Conservation (phyloP, 768 basidiomycete genomes). For the Boletus eberwhitei region DNA sequence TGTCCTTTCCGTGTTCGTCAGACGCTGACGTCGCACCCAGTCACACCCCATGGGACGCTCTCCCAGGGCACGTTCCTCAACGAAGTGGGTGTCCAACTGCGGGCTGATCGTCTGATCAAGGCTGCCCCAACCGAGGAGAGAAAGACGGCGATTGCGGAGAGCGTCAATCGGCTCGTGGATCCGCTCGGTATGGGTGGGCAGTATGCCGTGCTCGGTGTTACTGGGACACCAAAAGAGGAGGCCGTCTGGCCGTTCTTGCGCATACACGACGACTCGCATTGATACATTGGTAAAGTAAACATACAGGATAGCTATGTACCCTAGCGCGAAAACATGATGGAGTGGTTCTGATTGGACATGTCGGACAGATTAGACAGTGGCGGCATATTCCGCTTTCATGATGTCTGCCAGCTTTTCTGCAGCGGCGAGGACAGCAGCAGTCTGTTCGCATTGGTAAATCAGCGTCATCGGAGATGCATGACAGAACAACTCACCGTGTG, state of each 20-base stretch:
- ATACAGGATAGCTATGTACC: neutral
- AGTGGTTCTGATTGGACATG: neutral
- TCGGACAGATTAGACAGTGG: neutral
- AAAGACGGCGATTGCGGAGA: slow-evolving; percentile 49
- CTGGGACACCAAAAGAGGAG: slow-evolving; percentile 8
- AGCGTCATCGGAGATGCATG: neutral
- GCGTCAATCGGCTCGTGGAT: slow-evolving; percentile 74
- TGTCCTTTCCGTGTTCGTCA: neutral
- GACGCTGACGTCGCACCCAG: slow-evolving; percentile 23
- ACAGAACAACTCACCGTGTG: slow-evolving; percentile 38
- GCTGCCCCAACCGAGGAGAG: slow-evolving; percentile 49
- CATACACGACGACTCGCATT: neutral
- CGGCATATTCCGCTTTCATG: slow-evolving; percentile 26
- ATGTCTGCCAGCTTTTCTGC: slow-evolving; percentile 36
- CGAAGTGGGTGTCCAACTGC: slow-evolving; percentile 69
- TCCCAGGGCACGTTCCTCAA: slow-evolving; percentile 74
- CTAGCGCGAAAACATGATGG: neutral
- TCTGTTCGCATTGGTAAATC: slow-evolving; percentile 10
- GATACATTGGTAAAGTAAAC: neutral
- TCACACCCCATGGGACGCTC: slow-evolving; percentile 61
- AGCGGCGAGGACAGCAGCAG: slow-evolving; percentile 30
- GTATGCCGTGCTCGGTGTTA: slow-evolving; percentile 76
- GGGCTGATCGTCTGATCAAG: slow-evolving; percentile 60
- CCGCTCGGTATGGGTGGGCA: slow-evolving; percentile 80
- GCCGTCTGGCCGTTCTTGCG: slow-evolving; percentile 33